These are phyloP conservation scores for Gossypium australe DNA, from an alignment of 345 rosid species.

Conservation along the genomic window DNA sequence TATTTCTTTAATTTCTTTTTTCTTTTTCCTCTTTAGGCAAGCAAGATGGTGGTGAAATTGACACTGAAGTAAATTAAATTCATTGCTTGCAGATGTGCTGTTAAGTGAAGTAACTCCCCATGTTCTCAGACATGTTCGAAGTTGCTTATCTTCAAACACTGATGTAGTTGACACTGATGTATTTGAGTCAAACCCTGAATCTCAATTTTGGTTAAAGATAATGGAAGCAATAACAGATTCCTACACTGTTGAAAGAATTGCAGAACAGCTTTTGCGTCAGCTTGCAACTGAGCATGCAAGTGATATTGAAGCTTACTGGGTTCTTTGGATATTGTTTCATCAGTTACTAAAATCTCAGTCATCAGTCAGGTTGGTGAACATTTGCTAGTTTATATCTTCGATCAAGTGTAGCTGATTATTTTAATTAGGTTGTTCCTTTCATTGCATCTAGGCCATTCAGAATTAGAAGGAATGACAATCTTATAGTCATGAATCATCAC, in stretches of 20 bases:
- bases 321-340: conserved; percentile 67
- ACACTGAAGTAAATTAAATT: conserved; percentile 7
- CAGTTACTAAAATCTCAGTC: conserved; percentile 34
- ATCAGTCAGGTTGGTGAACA: conserved; percentile 55
- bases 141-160: conserved; percentile 37
- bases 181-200: conserved; percentile 39
- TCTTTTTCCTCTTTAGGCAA: not conserved
- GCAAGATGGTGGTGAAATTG: conserved; percentile 13
- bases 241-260: conserved; percentile 72
- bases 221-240: conserved; percentile 68
- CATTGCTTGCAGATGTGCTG: conserved; percentile 63
- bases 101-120: conserved; percentile 55
- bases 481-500: not conserved
- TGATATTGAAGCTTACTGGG: conserved; percentile 87
- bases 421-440: not conserved
- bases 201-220: conserved; percentile 57
- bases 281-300: conserved; percentile 48
- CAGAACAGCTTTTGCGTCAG: conserved; percentile 75
- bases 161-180: conserved; percentile 33
- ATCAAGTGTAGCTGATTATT: not conserved
- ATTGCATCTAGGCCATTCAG: conserved; percentile 8
- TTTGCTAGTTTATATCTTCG: conserved; percentile 3
- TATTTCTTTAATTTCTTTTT: not conserved
- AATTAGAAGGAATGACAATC: not conserved
- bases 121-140: conserved; percentile 52